Evolutionary conservation across 805 yeast species (phyloP).

Genomic region (Schwanniomyces polymorphus): DNA sequence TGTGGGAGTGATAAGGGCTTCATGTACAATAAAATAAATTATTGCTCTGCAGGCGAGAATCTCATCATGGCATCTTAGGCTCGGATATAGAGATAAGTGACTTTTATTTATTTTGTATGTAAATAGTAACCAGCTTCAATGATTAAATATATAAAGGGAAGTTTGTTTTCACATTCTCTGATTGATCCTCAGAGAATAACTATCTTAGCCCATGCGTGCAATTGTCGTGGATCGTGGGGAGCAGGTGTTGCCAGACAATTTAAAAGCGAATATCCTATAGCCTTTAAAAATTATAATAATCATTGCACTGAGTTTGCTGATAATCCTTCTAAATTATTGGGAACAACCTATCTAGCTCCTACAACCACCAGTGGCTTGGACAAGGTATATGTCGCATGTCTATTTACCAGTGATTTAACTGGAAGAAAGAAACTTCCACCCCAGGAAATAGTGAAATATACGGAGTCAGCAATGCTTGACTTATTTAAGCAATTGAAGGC

Average conservation of each 20-base stretch:
- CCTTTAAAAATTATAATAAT: slow-evolving; percentile 49
- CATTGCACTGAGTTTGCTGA: slow-evolving; percentile 35
- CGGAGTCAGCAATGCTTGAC: slow-evolving; percentile 50
- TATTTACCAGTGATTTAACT: slow-evolving; percentile 63
- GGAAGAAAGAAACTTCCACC: slow-evolving; percentile 47
- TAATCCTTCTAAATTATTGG: slow-evolving; percentile 42
- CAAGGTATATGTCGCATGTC: slow-evolving; percentile 52
- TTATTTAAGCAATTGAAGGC: slow-evolving; percentile 37
- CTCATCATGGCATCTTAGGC: slow-evolving; percentile 1
- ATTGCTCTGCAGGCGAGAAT: slow-evolving; percentile 30
- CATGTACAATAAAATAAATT: slow-evolving; percentile 21
- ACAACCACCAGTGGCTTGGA: slow-evolving; percentile 30
- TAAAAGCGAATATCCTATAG: slow-evolving; percentile 51
- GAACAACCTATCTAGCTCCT: slow-evolving; percentile 51
- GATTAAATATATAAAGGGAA: slow-evolving; percentile 55
- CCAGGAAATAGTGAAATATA: slow-evolving; percentile 48
- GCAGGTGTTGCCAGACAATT: slow-evolving; percentile 76
- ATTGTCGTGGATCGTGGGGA: slow-evolving; percentile 80
- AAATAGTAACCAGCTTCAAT: slow-evolving; percentile 14
- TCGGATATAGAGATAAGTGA: background rate
- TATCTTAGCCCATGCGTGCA: slow-evolving; percentile 76
- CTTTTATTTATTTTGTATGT: background rate
- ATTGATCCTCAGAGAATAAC: slow-evolving; percentile 26
- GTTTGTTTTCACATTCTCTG: slow-evolving; percentile 44
- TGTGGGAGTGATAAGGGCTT: slow-evolving; percentile 35